Percentiles rank a stretch among this genome's conserved stretches.
Evolutionary conservation across 73 alveolate genomes (phyloP).

Genomic region (Paramecium tetraurelia): DNA sequence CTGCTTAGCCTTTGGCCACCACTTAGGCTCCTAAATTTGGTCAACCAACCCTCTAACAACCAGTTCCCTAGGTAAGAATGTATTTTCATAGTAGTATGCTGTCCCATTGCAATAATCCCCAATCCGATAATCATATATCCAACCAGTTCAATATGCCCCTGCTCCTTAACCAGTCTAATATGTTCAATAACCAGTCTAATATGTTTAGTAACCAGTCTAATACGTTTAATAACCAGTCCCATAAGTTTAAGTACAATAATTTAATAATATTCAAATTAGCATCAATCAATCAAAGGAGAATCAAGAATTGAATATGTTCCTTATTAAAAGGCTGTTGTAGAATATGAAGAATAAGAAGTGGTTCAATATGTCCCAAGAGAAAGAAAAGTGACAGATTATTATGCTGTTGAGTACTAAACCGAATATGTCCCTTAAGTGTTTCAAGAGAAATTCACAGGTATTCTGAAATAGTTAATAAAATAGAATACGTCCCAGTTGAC

Average conservation of each 20-base stretch:
- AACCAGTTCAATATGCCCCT: conserved; percentile 18
- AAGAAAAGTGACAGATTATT: conserved; percentile 60
- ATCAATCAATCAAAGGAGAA: conserved; percentile 55
- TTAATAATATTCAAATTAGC: not conserved
- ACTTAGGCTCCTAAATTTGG: not conserved
- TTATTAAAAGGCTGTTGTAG: conserved; percentile 52
- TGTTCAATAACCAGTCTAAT: not conserved
- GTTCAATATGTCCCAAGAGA: conserved; percentile 62
- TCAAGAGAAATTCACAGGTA: conserved; percentile 57
- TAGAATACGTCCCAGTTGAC: conserved; percentile 47
- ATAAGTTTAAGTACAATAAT: not conserved
- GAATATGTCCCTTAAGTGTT: conserved; percentile 62
- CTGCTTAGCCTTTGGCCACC: not conserved
- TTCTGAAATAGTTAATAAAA: not conserved
- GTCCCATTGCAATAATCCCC: conserved; percentile 16
- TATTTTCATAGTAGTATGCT: not conserved
- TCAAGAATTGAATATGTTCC: conserved; percentile 63
- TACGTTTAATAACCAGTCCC: not conserved
- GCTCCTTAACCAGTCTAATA: not conserved
- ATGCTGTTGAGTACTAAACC: conserved; percentile 63
- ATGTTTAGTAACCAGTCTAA: not conserved
- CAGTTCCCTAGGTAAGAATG: not conserved
- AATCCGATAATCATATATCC: conserved; percentile 23
- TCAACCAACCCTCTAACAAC: not conserved
- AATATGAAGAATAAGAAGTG: conserved; percentile 57